phyloP scores from a whole-genome alignment of 805 yeast genomes.

The Saturnispora hagleri region DNA sequence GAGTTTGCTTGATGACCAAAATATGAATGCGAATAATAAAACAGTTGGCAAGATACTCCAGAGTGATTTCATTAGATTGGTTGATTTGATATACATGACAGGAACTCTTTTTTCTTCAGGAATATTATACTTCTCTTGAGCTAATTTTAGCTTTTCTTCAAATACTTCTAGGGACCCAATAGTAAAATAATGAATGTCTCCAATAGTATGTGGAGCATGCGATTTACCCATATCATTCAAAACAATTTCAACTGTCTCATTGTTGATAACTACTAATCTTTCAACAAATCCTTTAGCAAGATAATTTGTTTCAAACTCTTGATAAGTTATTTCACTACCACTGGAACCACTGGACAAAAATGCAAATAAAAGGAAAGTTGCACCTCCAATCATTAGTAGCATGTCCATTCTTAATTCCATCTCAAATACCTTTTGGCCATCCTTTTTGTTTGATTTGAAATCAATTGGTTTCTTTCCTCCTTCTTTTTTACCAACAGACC shows the following conservation, averaged over 20 bases:
- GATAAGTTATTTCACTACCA: slow-evolving; percentile 33
- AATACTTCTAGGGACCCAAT: slow-evolving; percentile 82
- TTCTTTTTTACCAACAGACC: slow-evolving; percentile 2
- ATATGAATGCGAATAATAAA: slow-evolving; percentile 69
- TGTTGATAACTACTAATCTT: slow-evolving; percentile 64
- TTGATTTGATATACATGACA: slow-evolving; percentile 61
- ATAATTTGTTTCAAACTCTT: slow-evolving; percentile 75
- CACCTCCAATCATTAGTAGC: background rate
- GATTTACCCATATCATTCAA: slow-evolving; percentile 35
- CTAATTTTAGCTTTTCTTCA: slow-evolving; percentile 69
- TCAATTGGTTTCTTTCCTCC: slow-evolving; percentile 7
- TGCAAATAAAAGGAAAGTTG: slow-evolving; percentile 16
- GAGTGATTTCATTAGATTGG: slow-evolving; percentile 52
- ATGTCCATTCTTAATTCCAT: slow-evolving; percentile 16
- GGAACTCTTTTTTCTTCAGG: slow-evolving; percentile 69
- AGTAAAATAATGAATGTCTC: slow-evolving; percentile 45
- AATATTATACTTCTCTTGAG: slow-evolving; percentile 62
- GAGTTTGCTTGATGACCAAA: slow-evolving; percentile 51
- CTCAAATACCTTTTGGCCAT: slow-evolving; percentile 11
- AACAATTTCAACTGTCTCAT: slow-evolving; percentile 61
- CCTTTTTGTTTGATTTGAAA: slow-evolving; percentile 8
- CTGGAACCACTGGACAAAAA: slow-evolving; percentile 19
- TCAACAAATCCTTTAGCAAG: slow-evolving; percentile 73
- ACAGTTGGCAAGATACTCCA: slow-evolving; percentile 75
- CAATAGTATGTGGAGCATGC: slow-evolving; percentile 23